Evolutionary conservation across 345 rosid genomes (phyloP).

Genomic region (Erodium maritimum): DNA sequence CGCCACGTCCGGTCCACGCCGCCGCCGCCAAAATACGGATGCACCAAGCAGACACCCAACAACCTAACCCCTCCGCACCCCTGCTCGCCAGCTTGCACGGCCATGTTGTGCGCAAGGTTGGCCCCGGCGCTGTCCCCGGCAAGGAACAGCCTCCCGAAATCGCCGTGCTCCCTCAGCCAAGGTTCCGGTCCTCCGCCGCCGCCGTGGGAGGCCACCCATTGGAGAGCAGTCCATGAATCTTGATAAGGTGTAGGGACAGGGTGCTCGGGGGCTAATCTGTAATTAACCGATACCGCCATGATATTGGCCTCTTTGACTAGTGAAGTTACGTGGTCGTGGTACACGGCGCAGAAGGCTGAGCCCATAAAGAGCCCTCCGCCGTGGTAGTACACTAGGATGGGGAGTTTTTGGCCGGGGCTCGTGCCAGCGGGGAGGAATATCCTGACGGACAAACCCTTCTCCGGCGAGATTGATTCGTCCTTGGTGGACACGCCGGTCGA

Average conservation of each 20-base stretch:
- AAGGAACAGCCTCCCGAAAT: constrained; percentile 15
- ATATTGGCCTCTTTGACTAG: constrained; percentile 18
- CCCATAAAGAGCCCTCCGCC: constrained; percentile 29
- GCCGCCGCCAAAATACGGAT: constrained; percentile 36
- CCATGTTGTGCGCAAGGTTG: constrained; percentile 22
- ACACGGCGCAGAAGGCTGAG: constrained; percentile 21
- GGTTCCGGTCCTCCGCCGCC: constrained; percentile 21
- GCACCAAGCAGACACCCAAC: constrained; percentile 31
- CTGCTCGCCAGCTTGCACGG: constrained; percentile 16
- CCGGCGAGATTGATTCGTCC: constrained; percentile 17
- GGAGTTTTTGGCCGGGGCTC: constrained; percentile 14
- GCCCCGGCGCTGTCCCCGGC: constrained; percentile 38
- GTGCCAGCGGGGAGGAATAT: constrained; percentile 3
- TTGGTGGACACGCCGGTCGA: constrained; percentile 17
- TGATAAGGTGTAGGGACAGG: constrained; percentile 37
- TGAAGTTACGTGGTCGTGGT: constrained; percentile 17
- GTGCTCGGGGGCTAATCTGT: constrained; percentile 28
- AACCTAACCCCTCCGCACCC: constrained; percentile 22
- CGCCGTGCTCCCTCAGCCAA: constrained; percentile 27
- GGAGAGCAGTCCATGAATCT: constrained; percentile 37
- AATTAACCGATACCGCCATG: constrained; percentile 26
- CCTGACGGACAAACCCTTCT: constrained; percentile 3
- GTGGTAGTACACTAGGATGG: constrained; percentile 28
- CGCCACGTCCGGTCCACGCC: constrained; percentile 30
- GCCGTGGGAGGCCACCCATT: constrained; percentile 30